Conservation (phyloP, 2,329 filamentous ascomycete genomes). For the Calonectria leucothoes region DNA sequence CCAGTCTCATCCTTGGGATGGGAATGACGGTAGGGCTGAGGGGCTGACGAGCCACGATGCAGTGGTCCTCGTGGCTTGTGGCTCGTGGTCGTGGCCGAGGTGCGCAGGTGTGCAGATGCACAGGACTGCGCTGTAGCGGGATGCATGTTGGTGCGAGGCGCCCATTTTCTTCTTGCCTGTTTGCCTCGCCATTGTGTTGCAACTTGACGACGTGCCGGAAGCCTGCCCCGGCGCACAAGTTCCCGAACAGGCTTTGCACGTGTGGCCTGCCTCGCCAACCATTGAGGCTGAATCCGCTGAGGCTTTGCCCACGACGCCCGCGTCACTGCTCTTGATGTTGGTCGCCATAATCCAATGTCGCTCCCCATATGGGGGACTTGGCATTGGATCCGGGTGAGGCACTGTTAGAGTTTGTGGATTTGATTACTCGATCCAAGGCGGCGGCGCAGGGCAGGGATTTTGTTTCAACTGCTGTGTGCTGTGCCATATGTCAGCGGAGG, state of each 20-base stretch:
- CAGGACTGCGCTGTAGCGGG: background rate
- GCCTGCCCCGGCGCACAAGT: background rate
- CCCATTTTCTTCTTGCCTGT: background rate
- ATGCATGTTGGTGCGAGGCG: background rate
- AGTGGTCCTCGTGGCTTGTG: slow-evolving; percentile 1
- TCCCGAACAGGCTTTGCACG: background rate
- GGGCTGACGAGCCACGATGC: slow-evolving; percentile 16
- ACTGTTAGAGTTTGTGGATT: slow-evolving; percentile 7
- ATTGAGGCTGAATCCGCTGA: background rate
- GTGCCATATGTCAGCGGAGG: background rate
- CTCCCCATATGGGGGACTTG: background rate
- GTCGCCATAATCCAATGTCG: slow-evolving; percentile 1
- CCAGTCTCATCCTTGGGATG: background rate
- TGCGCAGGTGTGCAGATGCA: background rate
- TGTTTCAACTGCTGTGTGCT: slow-evolving; percentile 5
- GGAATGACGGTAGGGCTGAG: slow-evolving; percentile 21
- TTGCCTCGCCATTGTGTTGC: background rate
- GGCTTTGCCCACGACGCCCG: background rate
- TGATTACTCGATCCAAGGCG: slow-evolving; percentile 7
- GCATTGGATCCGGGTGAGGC: background rate
- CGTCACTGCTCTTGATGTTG: background rate
- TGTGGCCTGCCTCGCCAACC: background rate
- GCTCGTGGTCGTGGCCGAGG: background rate
- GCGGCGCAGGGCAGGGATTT: slow-evolving; percentile 6
- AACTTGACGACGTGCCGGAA: background rate